Evolutionary conservation across 202 grass and related monocot species (phyloP).

Genomic region (Zizania palustris): DNA sequence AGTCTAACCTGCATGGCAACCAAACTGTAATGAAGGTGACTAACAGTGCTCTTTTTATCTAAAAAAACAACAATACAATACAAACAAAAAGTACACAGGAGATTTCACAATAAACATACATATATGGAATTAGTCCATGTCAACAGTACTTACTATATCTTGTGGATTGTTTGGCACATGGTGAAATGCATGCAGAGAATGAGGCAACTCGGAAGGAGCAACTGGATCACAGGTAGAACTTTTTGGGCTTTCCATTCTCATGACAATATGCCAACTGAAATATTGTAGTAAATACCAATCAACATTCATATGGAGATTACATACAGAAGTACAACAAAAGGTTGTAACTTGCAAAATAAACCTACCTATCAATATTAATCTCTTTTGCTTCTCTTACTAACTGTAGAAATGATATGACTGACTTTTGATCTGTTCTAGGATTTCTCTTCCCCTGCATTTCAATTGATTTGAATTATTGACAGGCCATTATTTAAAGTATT

Average conservation of each 20-base stretch:
- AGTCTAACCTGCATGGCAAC: neutral
- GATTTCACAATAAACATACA: neutral
- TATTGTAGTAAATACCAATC: slow-evolving; percentile 32
- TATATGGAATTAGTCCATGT: slow-evolving; percentile 29
- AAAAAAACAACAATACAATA: too few relatives aligned
- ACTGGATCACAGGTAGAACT: slow-evolving; percentile 63
- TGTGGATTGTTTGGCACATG: slow-evolving; percentile 60
- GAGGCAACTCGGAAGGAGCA: slow-evolving; percentile 70
- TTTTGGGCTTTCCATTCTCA: slow-evolving; percentile 80
- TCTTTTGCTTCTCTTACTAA: slow-evolving; percentile 71
- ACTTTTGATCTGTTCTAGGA: slow-evolving; percentile 72
- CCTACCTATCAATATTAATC: slow-evolving; percentile 87
- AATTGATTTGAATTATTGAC: slow-evolving; percentile 33
- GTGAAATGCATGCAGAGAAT: slow-evolving; percentile 70
- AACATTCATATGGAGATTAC: slow-evolving; percentile 38
- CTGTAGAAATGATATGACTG: slow-evolving; percentile 74
- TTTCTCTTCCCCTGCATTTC: slow-evolving; percentile 83
- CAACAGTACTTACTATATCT: slow-evolving; percentile 56
- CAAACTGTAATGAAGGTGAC: slow-evolving; percentile 3
- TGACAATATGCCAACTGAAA: slow-evolving; percentile 90
- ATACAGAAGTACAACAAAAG: slow-evolving; percentile 26
- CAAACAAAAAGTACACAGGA: neutral
- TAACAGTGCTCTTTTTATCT: neutral
- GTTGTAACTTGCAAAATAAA: slow-evolving; percentile 27
- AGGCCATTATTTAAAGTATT: slow-evolving; percentile 18